phyloP scores from a whole-genome alignment of 1,139 yeast species.

The Lodderomyces theae region DNA sequence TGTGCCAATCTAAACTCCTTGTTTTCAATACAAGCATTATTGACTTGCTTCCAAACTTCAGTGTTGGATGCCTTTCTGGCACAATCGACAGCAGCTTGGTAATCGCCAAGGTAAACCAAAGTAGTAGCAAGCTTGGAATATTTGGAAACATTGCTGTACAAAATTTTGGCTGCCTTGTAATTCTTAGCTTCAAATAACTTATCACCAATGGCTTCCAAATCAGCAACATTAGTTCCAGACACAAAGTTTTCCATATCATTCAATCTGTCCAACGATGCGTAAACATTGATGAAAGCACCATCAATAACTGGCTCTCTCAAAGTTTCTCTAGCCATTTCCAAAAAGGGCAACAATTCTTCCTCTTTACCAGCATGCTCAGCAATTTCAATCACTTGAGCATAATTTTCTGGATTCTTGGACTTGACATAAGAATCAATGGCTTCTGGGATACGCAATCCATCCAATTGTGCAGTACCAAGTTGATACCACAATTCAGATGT shows the following conservation, averaged over 20 bases:
- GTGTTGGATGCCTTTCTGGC: constrained; percentile 97
- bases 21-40: constrained; percentile 93
- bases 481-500: constrained; percentile 90
- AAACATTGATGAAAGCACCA: constrained; percentile 84
- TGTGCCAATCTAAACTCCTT: constrained; percentile 96
- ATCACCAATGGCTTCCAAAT: constrained; percentile 89
- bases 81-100: constrained; percentile 96
- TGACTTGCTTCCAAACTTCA: constrained; percentile 96
- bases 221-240: constrained; percentile 88
- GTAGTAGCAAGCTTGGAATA: constrained; percentile 96
- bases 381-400: constrained; percentile 88
- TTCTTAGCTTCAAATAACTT: constrained; percentile 76
- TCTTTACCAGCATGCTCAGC: constrained; percentile 95
- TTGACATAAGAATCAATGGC: constrained; percentile 86
- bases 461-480: constrained; percentile 93
- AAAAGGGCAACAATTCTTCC: constrained; percentile 84
- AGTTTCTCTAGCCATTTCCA: constrained; percentile 91
- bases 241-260: constrained; percentile 83
- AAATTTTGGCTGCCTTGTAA: constrained; percentile 89
- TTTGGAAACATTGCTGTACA: constrained; percentile 83
- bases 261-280: constrained; percentile 74
- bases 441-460: constrained; percentile 89
- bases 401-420: constrained; percentile 90
- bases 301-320: constrained; percentile 91
- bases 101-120: constrained; percentile 84